Conservation (phyloP, 2,329 filamentous ascomycete genomes). For the Canariomyces notabilis region DNA sequence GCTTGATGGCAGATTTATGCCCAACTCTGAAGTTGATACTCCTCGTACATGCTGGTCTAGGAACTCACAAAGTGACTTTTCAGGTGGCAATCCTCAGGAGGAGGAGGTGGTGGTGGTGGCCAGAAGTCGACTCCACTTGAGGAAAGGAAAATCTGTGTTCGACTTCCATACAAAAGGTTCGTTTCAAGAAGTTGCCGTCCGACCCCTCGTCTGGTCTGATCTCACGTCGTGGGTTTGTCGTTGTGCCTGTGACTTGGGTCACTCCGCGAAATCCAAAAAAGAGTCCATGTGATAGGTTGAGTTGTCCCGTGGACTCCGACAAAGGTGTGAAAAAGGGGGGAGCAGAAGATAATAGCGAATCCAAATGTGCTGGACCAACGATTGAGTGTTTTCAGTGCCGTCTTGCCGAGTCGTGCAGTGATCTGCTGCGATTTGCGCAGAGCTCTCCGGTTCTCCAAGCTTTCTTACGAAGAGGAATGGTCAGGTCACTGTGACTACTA, state of each 20-base stretch:
- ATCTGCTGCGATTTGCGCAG: slow-evolving; percentile 21
- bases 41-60: too few species aligned
- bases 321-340: slow-evolving; percentile 2
- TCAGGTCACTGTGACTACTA: too few species aligned
- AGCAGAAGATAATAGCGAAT: neutral
- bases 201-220: neutral
- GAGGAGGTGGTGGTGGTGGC: too few species aligned
- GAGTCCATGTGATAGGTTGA: slow-evolving; percentile 3
- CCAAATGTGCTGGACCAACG: neutral
- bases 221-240: neutral
- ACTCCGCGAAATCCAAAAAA: too few species aligned
- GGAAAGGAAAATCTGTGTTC: neutral
- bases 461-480: too few species aligned
- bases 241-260: neutral
- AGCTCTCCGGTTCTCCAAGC: too few species aligned
- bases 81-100: too few species aligned
- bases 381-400: slow-evolving; percentile 12
- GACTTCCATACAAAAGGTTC: neutral
- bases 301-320: neutral
- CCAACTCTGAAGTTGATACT: too few species aligned
- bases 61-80: too few species aligned
- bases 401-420: slow-evolving; percentile 18
- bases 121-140: too few species aligned
- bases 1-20: too few species aligned
- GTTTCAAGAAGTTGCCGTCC: neutral